Percentiles rank a stretch among this genome's conserved stretches.
Conservation (phyloP, 306 rosid species). For the Quillaja saponaria region DNA sequence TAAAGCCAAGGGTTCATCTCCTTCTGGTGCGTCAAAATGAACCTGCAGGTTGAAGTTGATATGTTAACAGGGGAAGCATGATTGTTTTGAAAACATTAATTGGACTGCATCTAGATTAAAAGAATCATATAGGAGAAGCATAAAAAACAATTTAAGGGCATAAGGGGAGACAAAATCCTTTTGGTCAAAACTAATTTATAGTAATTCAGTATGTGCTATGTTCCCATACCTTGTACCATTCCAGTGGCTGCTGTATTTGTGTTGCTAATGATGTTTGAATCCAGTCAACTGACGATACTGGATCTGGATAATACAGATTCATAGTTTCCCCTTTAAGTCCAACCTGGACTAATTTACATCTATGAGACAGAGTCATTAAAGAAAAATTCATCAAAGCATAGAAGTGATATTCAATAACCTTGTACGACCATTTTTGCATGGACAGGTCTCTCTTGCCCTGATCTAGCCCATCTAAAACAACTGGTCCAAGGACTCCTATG, state of each 20-base stretch:
- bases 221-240: constrained; percentile 63
- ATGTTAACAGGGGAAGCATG: too few species aligned
- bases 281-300: constrained; percentile 63
- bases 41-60: constrained; percentile 48
- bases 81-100: too few species aligned
- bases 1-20: constrained; percentile 78
- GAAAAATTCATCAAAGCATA: neutral
- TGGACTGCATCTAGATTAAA: too few species aligned
- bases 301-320: constrained; percentile 47
- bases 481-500: constrained; percentile 79
- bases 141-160: too few species aligned
- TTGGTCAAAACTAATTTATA: too few species aligned
- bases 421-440: constrained; percentile 82
- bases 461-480: constrained; percentile 61
- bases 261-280: constrained; percentile 35
- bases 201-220: too few species aligned
- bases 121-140: too few species aligned
- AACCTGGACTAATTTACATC: too few species aligned
- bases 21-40: constrained; percentile 57
- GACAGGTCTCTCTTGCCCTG: constrained; percentile 70
- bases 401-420: constrained; percentile 47
- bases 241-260: constrained; percentile 57
- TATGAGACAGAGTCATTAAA: too few species aligned
- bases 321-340: constrained; percentile 52
- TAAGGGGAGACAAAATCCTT: too few species aligned